Evolutionary conservation across 2,329 filamentous ascomycete genomes (phyloP), one percentile per base, ranked within the genome.

Genomic region (Microdochium nivale): DNA sequence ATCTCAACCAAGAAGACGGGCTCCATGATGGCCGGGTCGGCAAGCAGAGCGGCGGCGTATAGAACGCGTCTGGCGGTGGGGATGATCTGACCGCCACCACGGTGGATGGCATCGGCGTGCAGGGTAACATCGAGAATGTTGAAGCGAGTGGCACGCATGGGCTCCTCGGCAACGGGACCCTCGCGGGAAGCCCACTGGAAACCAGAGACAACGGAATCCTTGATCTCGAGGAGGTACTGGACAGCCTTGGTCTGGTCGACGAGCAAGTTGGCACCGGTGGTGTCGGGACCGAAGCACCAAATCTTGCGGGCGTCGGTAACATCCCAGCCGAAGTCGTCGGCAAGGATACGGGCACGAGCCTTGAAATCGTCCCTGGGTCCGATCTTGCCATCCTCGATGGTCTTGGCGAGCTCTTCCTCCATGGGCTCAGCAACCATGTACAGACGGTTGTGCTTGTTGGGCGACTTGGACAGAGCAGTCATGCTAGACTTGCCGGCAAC

Each of bases 391-490:
- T 70, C 61, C 80, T 99, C 94, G 60, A 99, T 99, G 67, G 87
- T 88, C 68, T 84, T 83, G 65, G 88, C 81, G 55, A 99, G 86
- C 65, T 97, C 94, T 83, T 99, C 94, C 47, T 83, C 83, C 52
- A 99, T 81, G 65, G 94, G 94, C 77, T 90, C 78, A 60, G 94
- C 94, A 74, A 82, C 83, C 77, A 99, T 86, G 82, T 97, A 99
- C 56, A 99, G 83, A 90, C 94, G 92, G 84, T 99, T 99, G 88
- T 99, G 94, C 90, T 99, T 99, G 88, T 99, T 99, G 79, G 94
- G 94, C 48, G 94, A 99, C 83, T 99, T 99, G 76, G 94, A 97
- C 67, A 99, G 82, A 63, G 94, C 94, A 68, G 89, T 95, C 68
- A 97, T 97, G 83, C 85, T 89, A 52, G 94, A 97, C 70, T 84